Conservation (phyloP, 2,329 filamentous ascomycete genomes). For the Fusarium veterinarium region DNA sequence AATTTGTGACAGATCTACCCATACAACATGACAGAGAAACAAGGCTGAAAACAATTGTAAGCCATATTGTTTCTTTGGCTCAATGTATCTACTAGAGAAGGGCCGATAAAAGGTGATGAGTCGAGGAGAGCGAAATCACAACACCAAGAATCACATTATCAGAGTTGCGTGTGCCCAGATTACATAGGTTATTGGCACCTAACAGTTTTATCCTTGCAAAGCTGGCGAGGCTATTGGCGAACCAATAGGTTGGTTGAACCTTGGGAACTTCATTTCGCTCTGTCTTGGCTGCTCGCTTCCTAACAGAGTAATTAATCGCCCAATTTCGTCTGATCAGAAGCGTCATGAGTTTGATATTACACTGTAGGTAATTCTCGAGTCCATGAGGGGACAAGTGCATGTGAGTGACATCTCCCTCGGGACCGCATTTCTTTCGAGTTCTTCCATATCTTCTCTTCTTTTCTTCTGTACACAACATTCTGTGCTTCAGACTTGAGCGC, state of each 20-base stretch:
- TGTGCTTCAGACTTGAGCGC: conserved; percentile 21
- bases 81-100: conserved; percentile 11
- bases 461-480: conserved; percentile 5
- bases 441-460: background rate
- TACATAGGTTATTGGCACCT: background rate
- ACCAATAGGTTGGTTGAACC: conserved; percentile 17
- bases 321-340: conserved; percentile 18
- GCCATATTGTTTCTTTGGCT: background rate
- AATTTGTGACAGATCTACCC: conserved; percentile 32
- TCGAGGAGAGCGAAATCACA: background rate
- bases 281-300: conserved; percentile 31
- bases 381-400: background rate
- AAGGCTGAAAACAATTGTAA: conserved; percentile 7
- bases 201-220: conserved; percentile 4
- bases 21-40: conserved; percentile 16
- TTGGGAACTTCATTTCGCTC: conserved; percentile 21
- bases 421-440: background rate
- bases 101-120: conserved; percentile 23
- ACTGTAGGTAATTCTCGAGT: background rate
- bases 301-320: conserved; percentile 24
- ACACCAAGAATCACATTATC: background rate
- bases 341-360: conserved; percentile 18
- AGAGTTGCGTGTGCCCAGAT: conserved; percentile 19
- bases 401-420: background rate
- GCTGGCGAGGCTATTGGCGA: conserved; percentile 21